Evolutionary conservation across 208 protist species (phyloP), one percentile per base, ranked within the genome.

Genomic region (Phytomonas francai): DNA sequence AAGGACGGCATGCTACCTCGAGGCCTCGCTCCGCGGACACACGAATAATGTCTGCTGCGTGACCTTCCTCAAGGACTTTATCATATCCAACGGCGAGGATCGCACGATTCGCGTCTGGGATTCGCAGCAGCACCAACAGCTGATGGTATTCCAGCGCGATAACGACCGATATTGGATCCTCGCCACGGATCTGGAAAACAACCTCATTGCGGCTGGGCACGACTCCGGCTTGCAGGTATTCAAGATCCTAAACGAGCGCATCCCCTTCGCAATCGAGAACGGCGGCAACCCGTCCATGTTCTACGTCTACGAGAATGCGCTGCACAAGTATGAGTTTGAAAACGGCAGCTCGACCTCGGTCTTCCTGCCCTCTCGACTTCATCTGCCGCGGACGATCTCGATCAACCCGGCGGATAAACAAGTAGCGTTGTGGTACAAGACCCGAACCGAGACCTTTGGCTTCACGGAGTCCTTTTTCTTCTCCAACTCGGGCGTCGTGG

Each of bases 101-200:
- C 92, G 87, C 70, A 96, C 92, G 0, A 91, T 99, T 51, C 86
- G 94, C 63, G 92, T 98, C 36, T 98, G 95, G 85, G 94, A 98
- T 45, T 59, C 69, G 65, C 14, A 51, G 33, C 31, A 56, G 33
- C 25, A 49, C 22, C 12, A 65, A 33, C 19, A 74, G 16, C 83
- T 97, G 42, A 86, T 97, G 76, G 91, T 90, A 14, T 98, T 98
- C 76, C 88, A 95, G 28, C 86, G 97, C 32, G 97, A 99, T 51
- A 71, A 84, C 33, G 97, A 99, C 69, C 91, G 98, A 56, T 99
- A 99, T 88, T 99, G 99, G 98, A 95, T 98, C 42, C 72, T 99
- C 8, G 93, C 97, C 7, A 89, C 82, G 8, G 96, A 99, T 71
- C 92, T 93, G 31, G 78, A 78, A 32, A 72, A 80, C 31, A 99